These are phyloP conservation scores for Ustilago curta DNA, from an alignment of 1,284 basidiomycete genomes.

Conservation along the genomic window DNA sequence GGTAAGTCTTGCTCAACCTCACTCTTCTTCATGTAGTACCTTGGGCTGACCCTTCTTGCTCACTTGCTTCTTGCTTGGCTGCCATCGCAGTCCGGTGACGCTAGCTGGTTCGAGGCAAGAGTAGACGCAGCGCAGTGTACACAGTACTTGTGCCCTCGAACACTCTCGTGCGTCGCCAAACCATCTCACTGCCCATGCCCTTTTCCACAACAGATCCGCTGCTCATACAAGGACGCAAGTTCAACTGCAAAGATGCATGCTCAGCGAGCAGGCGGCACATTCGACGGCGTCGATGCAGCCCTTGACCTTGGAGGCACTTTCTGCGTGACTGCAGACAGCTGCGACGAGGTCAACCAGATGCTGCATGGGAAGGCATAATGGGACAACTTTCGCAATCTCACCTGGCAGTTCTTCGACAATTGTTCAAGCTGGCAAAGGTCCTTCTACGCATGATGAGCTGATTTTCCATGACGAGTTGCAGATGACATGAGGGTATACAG, in stretches of 20 bases:
- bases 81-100: slow-evolving; percentile 47
- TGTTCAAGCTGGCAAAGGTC: neutral
- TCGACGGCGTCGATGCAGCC: slow-evolving; percentile 44
- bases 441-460: neutral
- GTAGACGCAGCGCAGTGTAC: slow-evolving; percentile 60
- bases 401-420: neutral
- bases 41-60: neutral
- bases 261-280: slow-evolving; percentile 29
- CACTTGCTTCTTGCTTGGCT: neutral
- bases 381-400: neutral
- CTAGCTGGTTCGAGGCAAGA: slow-evolving; percentile 60
- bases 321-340: slow-evolving; percentile 54
- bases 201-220: slow-evolving; percentile 59
- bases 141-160: slow-evolving; percentile 60
- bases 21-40: neutral
- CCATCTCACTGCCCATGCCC: slow-evolving; percentile 65
- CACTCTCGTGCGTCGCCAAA: slow-evolving; percentile 60
- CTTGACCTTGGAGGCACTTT: slow-evolving; percentile 55
- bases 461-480: slow-evolving; percentile 1
- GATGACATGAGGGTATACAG: slow-evolving; percentile 18
- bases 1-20: slow-evolving; percentile 31
- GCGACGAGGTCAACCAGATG: slow-evolving; percentile 38
- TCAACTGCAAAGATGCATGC: slow-evolving; percentile 20
- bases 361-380: slow-evolving; percentile 30
- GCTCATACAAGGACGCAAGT: slow-evolving; percentile 51